Evolutionary conservation across 495 filamentous ascomycete genomes (phyloP), one percentile per base, ranked within the genome.

Genomic region (Penicillium crystallinum): DNA sequence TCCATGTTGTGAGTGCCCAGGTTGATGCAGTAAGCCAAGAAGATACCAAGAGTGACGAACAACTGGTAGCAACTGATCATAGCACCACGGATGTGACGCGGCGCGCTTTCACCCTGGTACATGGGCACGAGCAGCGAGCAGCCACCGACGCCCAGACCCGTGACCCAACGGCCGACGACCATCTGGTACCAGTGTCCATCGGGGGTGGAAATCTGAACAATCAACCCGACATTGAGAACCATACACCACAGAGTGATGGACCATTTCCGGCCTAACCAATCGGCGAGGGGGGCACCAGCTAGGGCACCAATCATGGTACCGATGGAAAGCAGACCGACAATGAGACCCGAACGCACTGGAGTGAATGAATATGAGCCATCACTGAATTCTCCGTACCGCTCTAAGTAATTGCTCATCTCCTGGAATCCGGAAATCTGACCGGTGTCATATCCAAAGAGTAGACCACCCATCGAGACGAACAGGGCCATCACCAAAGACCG

Each of bases 31-130:
- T 90, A 83, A 45, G 88, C 85, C 6, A 83, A 75, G 71, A 90
- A 89, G 68, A 92, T 95, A 52, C 90, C 90, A 33, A 90, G 69
- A 8, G 90, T 92, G 71, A 95, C 88, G 68, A 93, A 90, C 1
- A 95, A 81, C 69, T 95, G 89, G 71, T 95, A 93, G 73, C 76
- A 71, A 78, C 77, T 70, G 48, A 89, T 80, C 53, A 88, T 74
- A 36, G 86, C 72, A 63, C 84, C 85, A 57, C 86, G 82, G 53
- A 89, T 74, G 40, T 84, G 79, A 51, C 75, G 72, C 4, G 84
- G 84, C 14, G 78, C 81, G 46, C 81, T 85, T 66, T 89, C 86
- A 50, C 81, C 80, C 67, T 86, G 82, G 65, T 87, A 89, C 78
- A 89, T 84, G 44, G 86, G 86, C 1, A 90, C 82, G 4, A 83